Evolutionary conservation across 2,329 filamentous ascomycete species (phyloP).

Genomic region (Coniochaeta hoffmannii): DNA sequence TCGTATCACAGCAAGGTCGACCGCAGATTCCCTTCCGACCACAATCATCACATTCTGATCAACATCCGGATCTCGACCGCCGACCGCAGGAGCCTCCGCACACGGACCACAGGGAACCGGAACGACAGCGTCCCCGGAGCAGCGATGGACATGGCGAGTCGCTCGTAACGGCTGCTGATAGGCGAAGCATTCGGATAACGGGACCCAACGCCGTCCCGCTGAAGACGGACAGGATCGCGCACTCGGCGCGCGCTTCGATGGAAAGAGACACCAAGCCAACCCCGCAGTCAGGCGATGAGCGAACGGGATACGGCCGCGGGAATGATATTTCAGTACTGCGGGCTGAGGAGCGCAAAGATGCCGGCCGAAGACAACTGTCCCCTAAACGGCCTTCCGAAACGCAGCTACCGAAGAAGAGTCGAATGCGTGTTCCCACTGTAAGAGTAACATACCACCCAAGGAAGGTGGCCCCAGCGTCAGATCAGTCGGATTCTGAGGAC

Average conservation of each 20-base stretch:
- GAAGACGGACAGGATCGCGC: constrained; percentile 31
- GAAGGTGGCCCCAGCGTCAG: constrained; percentile 16
- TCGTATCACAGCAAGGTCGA: constrained; percentile 31
- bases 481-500: constrained; percentile 47
- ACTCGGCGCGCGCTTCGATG: constrained; percentile 24
- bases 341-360: not conserved
- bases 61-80: constrained; percentile 33
- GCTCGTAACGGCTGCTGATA: constrained; percentile 23
- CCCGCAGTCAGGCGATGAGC: not conserved
- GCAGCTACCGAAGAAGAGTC: constrained; percentile 10
- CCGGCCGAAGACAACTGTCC: not conserved
- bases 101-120: not conserved
- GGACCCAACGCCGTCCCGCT: constrained; percentile 40
- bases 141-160: constrained; percentile 43
- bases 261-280: constrained; percentile 16
- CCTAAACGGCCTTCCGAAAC: not conserved
- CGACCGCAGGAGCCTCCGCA: not conserved
- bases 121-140: constrained; percentile 35
- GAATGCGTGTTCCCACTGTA: constrained; percentile 13
- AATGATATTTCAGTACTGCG: not conserved
- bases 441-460: not conserved
- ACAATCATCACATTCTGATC: constrained; percentile 28
- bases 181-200: constrained; percentile 32
- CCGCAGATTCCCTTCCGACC: constrained; percentile 24
- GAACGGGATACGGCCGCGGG: not conserved